These are phyloP conservation scores for Saccharomyces hybrid DNA, from an alignment of 1,139 yeast genomes.

Conservation along the genomic window DNA sequence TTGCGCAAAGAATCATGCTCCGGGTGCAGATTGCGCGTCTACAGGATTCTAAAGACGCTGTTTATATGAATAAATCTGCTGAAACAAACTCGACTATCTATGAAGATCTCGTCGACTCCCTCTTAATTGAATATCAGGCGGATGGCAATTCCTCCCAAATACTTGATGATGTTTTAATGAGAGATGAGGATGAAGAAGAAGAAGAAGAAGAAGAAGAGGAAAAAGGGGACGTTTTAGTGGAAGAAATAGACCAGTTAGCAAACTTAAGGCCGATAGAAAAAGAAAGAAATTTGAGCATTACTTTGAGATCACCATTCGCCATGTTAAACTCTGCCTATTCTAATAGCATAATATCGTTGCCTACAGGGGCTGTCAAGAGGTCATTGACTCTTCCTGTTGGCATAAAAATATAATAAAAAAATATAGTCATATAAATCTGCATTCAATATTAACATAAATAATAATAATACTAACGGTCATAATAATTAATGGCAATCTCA, in stretches of 20 bases:
- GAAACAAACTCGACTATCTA: conserved; percentile 9
- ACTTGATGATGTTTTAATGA: not conserved
- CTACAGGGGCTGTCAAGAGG: conserved; percentile 18
- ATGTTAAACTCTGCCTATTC: conserved; percentile 7
- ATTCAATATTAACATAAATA: not conserved
- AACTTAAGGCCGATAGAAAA: conserved; percentile 2
- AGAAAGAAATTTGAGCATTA: conserved; percentile 5
- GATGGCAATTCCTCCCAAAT: conserved; percentile 4
- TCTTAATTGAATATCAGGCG: conserved; percentile 18
- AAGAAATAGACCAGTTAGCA: conserved; percentile 3
- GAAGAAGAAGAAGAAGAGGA: conserved; percentile 5
- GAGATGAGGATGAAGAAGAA: not conserved
- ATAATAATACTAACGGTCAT: not conserved
- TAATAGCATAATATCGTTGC: conserved; percentile 12
- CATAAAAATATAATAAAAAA: conserved; percentile 16
- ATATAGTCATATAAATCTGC: conserved; percentile 2
- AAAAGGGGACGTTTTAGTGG: conserved; percentile 6
- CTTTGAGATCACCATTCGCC: conserved; percentile 8
- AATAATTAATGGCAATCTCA: not conserved
- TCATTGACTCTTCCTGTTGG: conserved; percentile 29
- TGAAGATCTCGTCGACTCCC: conserved; percentile 18
- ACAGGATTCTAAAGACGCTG: conserved; percentile 9
- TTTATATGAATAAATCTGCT: not conserved
- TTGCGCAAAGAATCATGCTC: conserved; percentile 23
- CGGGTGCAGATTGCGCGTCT: conserved; percentile 24